Evolutionary conservation across 2,329 filamentous ascomycete species (phyloP).

Genomic region (Fusarium sp.): DNA sequence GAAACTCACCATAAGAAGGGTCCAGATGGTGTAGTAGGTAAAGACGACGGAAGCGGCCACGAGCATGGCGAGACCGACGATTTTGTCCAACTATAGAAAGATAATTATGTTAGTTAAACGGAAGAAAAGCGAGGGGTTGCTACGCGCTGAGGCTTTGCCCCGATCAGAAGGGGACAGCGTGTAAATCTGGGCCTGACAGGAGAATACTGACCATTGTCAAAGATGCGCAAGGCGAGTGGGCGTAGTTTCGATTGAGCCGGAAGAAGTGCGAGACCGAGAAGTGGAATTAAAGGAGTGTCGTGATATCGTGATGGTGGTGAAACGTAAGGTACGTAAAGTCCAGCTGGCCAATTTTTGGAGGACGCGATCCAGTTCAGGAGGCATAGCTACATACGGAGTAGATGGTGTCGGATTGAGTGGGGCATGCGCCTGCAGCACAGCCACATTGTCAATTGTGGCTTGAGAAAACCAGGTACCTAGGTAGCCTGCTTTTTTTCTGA

Average conservation of each 20-base stretch:
- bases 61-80: conserved; percentile 77
- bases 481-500: conserved; percentile 7
- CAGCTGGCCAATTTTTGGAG: conserved; percentile 47
- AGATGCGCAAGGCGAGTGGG: conserved; percentile 40
- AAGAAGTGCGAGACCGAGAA: conserved; percentile 19
- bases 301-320: conserved; percentile 34
- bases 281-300: conserved; percentile 46
- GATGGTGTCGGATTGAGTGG: conserved; percentile 24
- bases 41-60: conserved; percentile 76
- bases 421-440: conserved; percentile 33
- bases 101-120: conserved; percentile 32
- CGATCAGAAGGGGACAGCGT: conserved; percentile 38
- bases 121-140: conserved; percentile 44
- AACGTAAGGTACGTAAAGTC: conserved; percentile 35
- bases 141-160: conserved; percentile 16
- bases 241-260: conserved; percentile 28
- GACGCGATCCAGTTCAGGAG: conserved; percentile 44
- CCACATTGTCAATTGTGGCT: conserved; percentile 22
- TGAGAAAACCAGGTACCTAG: too few species aligned
- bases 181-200: conserved; percentile 14
- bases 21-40: conserved; percentile 97
- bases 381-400: conserved; percentile 18
- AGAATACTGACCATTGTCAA: conserved; percentile 47
- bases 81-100: conserved; percentile 85
- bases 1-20: conserved; percentile 87